Evolutionary conservation across 352 stramenopile species (phyloP), one percentile per base, ranked within the genome.

Genomic region (Globisporangium mamillatum): DNA sequence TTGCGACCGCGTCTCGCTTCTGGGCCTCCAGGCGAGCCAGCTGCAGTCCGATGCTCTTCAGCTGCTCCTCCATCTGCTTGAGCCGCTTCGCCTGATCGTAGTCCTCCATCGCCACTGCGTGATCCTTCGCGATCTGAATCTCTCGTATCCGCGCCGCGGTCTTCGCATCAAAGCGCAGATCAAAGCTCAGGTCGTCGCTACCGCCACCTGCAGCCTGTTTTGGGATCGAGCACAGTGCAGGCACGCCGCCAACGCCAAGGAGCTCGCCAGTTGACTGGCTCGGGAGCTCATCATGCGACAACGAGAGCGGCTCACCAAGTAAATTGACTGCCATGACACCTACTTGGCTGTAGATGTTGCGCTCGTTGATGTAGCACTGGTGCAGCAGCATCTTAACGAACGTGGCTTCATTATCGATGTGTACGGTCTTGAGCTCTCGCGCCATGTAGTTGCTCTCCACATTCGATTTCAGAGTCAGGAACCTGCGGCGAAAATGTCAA

Each of bases 371-470:
- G 68, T 97, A 91, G 71, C 89, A 97, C 53, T 86, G 70, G 64
- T 98, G 91, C 34, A 98, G 76, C n/a, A 93, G 69, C 34, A 98
- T 76, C 74, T 96, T 97, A 32, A 98, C 64, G 36, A 95, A 93
- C 27, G 72, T 75, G 14, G 88, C 86, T 41, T 91, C 78, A 57
- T 92, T 84, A 70, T 97, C 83, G 38, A 98, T 93, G 29, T 97
- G 90, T 24, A 98, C 88, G 0, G 84, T 93, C 74, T 98, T 98
- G 60, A 98, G 85, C 77, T 98, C 94, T 20, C 94, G 81, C 2
- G 94, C 93, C 78, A 83, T 82, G 74, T 91, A 94, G 48, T 88
- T 78, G 66, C 83, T 96, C 76, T 93, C 84, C 0, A 83, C 78
- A 59, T 96, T 96, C n/a, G 78, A 73, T 65, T 94, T 93, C 50